phyloP scores from a whole-genome alignment of 345 rosid genomes.

The Gossypium thurberi region DNA sequence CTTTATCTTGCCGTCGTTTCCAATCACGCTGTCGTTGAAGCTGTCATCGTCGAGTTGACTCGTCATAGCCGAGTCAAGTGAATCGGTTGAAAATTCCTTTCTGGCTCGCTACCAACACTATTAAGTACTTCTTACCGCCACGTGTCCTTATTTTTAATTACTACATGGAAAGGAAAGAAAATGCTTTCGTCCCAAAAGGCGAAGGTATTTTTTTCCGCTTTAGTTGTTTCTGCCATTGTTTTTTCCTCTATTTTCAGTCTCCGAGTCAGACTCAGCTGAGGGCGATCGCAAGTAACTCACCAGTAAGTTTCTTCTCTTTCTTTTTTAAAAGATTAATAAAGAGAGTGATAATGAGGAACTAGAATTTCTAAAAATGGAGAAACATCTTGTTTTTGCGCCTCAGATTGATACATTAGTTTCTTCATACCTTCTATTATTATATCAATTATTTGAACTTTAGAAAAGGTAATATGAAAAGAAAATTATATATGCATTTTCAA shows the following conservation, averaged over 20 bases:
- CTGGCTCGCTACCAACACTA: no score
- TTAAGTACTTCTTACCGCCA: not conserved
- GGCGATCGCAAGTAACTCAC: constrained; percentile 1
- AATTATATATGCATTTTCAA: not conserved
- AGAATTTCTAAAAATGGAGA: constrained; percentile 24
- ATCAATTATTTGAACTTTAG: constrained; percentile 9
- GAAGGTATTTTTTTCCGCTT: not conserved
- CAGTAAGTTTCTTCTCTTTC: not conserved
- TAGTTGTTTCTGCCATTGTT: not conserved
- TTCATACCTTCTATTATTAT: constrained; percentile 6
- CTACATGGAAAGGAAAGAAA: not conserved
- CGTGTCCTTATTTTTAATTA: not conserved
- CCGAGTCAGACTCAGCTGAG: not conserved
- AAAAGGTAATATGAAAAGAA: not conserved
- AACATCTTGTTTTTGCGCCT: constrained; percentile 21
- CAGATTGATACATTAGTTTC: constrained; percentile 29
- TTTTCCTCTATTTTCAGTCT: not conserved
- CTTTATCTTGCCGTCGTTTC: no score
- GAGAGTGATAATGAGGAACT: constrained; percentile 7
- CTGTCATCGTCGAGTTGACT: not conserved
- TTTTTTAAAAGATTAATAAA: not conserved
- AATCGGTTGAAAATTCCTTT: not conserved
- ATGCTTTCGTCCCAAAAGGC: not conserved
- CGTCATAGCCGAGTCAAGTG: not conserved
- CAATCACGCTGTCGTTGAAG: constrained; percentile 9